phyloP scores from a whole-genome alignment of 164 flowering plant species.

The Saururus chinensis region DNA sequence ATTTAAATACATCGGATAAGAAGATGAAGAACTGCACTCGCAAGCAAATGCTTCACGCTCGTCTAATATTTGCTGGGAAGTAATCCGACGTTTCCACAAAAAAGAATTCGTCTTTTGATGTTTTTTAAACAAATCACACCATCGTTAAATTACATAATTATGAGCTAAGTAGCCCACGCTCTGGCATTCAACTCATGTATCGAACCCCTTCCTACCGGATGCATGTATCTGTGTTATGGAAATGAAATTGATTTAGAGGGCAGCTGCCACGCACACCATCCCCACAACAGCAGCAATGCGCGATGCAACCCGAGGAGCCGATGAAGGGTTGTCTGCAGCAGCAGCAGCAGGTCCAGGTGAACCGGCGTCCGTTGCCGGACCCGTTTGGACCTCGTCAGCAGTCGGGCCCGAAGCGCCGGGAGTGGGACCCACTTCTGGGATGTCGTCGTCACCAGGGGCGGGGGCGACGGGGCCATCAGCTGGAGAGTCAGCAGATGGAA shows the following conservation, averaged over 20 bases:
- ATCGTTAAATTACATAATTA: too few relatives aligned
- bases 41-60: too few relatives aligned
- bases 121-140: too few relatives aligned
- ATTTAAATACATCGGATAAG: too few relatives aligned
- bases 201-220: too few relatives aligned
- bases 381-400: not conserved
- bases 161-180: too few relatives aligned
- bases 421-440: not conserved
- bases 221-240: too few relatives aligned
- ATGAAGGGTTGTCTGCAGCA: constrained; percentile 1
- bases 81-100: too few relatives aligned
- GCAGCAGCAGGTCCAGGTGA: not conserved
- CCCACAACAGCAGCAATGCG: constrained; percentile 5
- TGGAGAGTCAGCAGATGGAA: constrained; percentile 8
- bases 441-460: constrained; percentile 7
- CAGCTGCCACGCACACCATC: not conserved
- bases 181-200: too few relatives aligned
- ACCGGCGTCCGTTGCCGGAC: not conserved
- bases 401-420: not conserved
- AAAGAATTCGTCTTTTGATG: too few relatives aligned
- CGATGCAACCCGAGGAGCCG: constrained; percentile 4
- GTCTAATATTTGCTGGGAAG: too few relatives aligned
- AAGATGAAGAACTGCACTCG: too few relatives aligned
- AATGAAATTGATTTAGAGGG: not conserved
- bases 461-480: constrained; percentile 14